Percentiles rank a stretch among this genome's conserved stretches.
Conservation (phyloP, 2,329 filamentous ascomycete genomes). For the Hortaea werneckii region DNA sequence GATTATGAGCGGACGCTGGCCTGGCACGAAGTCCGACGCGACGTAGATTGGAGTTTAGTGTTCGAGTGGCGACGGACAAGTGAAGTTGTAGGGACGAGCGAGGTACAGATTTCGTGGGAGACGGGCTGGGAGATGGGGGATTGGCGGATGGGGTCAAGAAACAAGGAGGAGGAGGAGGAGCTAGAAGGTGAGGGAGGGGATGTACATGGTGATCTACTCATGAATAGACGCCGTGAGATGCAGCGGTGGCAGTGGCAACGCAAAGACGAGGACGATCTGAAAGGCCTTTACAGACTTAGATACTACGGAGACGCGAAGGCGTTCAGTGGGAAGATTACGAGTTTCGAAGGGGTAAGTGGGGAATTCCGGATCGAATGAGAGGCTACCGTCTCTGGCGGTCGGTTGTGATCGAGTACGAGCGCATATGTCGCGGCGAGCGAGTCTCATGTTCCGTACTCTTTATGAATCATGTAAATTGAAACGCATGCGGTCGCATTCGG, state of each 20-base stretch:
- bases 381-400: neutral
- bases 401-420: neutral
- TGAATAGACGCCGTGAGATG: neutral
- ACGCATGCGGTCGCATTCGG: neutral
- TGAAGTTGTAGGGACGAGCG: slow-evolving; percentile 60
- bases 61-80: slow-evolving; percentile 70
- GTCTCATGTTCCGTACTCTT: too few relatives aligned
- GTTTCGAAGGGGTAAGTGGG: slow-evolving; percentile 60
- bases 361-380: slow-evolving; percentile 35
- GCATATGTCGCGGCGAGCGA: too few relatives aligned
- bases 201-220: slow-evolving; percentile 13
- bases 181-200: neutral
- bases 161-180: neutral
- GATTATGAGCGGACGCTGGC: slow-evolving; percentile 25
- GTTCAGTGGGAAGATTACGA: slow-evolving; percentile 48
- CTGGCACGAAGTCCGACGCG: slow-evolving; percentile 62
- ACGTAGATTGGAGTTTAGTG: slow-evolving; percentile 74
- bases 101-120: slow-evolving; percentile 74
- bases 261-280: slow-evolving; percentile 23
- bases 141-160: slow-evolving; percentile 15
- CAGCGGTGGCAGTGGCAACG: neutral
- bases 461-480: too few relatives aligned
- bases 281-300: slow-evolving; percentile 63
- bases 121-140: slow-evolving; percentile 43
- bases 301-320: slow-evolving; percentile 81